phyloP scores from a whole-genome alignment of 768 basidiomycete species.

The Suillus clintonianus region DNA sequence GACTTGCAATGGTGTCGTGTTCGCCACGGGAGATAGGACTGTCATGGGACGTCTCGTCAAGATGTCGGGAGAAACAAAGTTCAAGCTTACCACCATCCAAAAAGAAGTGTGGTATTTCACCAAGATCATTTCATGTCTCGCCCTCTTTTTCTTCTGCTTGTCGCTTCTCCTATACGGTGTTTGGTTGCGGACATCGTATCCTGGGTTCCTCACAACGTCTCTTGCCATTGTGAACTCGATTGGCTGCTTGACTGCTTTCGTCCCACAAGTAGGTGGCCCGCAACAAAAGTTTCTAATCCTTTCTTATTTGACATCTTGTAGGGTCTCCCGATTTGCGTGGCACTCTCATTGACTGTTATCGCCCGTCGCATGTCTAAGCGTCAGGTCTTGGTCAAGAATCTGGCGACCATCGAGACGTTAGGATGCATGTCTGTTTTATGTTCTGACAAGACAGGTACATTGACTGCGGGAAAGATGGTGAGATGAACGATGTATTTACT shows the following conservation, averaged over 20 bases:
- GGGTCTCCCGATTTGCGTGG: constrained; percentile 55
- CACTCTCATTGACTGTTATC: constrained; percentile 48
- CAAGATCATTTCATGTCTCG: constrained; percentile 55
- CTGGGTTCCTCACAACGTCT: constrained; percentile 45
- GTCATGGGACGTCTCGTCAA: constrained; percentile 46
- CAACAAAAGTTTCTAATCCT: constrained; percentile 56
- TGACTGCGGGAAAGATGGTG: constrained; percentile 49
- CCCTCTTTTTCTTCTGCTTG: constrained; percentile 43
- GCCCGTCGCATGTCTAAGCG: constrained; percentile 51
- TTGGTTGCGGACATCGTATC: constrained; percentile 31
- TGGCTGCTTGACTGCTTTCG: constrained; percentile 41
- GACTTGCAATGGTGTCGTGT: constrained; percentile 48
- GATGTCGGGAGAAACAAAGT: constrained; percentile 42
- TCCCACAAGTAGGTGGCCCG: constrained; percentile 42
- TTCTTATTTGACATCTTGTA: constrained; percentile 47
- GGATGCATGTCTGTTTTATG: constrained; percentile 58
- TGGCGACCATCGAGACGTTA: constrained; percentile 68
- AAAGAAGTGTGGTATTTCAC: constrained; percentile 38
- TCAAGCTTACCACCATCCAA: constrained; percentile 26
- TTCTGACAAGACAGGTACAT: constrained; percentile 62
- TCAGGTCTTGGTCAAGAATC: constrained; percentile 53
- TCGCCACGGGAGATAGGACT: constrained; percentile 51
- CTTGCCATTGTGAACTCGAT: constrained; percentile 28
- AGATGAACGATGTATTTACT: neutral
- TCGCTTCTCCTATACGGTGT: constrained; percentile 37